These are phyloP conservation scores for Dicorynia guianensis DNA, from an alignment of 306 rosid genomes.

Conservation along the genomic window DNA sequence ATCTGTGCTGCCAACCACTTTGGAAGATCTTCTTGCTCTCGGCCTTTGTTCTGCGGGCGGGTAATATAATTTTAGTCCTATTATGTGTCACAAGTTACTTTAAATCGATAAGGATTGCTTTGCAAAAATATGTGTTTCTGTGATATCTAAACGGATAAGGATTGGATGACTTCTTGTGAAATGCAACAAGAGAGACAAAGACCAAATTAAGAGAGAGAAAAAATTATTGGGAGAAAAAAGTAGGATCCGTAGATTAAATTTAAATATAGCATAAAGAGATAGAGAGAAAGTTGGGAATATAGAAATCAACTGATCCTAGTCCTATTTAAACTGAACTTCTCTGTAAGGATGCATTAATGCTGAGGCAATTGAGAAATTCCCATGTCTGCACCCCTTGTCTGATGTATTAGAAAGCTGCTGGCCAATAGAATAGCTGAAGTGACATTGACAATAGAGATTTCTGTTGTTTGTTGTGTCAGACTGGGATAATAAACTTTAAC, in stretches of 20 bases:
- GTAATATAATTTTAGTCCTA: slow-evolving; percentile 49
- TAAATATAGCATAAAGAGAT: too few relatives aligned
- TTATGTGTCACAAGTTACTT: too few relatives aligned
- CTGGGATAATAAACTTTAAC: neutral
- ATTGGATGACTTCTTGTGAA: too few relatives aligned
- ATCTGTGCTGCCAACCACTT: slow-evolving; percentile 81
- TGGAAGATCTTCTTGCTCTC: slow-evolving; percentile 98
- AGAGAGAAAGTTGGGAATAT: too few relatives aligned
- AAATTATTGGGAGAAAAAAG: too few relatives aligned
- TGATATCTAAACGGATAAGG: neutral
- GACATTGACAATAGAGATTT: neutral
- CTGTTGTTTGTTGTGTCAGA: neutral
- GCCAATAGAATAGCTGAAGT: neutral
- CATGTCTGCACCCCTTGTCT: neutral
- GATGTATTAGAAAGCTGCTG: neutral
- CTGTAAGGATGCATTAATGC: too few relatives aligned
- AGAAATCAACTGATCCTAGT: too few relatives aligned
- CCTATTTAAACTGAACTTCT: neutral
- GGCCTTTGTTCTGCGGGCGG: slow-evolving; percentile 98
- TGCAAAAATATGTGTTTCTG: too few relatives aligned
- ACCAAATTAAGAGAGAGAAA: too few relatives aligned
- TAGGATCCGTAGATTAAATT: too few relatives aligned
- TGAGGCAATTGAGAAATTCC: neutral
- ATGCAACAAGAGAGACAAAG: too few relatives aligned
- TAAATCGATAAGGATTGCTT: too few relatives aligned